These are phyloP conservation scores for Daldinia bambusicola DNA, from an alignment of 495 filamentous ascomycete genomes.

Conservation along the genomic window DNA sequence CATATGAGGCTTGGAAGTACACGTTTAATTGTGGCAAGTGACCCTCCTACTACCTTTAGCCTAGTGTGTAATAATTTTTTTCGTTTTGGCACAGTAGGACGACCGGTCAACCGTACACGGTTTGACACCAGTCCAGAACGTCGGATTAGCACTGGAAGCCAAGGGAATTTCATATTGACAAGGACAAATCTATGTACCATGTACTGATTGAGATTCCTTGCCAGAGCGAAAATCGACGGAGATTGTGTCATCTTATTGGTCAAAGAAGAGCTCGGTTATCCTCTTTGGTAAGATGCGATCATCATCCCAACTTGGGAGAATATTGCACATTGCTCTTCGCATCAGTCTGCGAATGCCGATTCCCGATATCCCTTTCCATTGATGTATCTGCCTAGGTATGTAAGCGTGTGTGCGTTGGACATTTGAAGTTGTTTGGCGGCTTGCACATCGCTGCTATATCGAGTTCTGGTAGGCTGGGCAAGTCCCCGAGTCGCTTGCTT, in stretches of 20 bases:
- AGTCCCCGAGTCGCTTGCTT: conserved; percentile 31
- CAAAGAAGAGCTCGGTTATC: conserved; percentile 12
- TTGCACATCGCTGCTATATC: conserved; percentile 41
- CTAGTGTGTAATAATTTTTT: too few species aligned
- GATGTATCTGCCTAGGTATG: too few species aligned
- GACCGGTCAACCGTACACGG: too few species aligned
- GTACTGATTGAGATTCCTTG: conserved; percentile 31
- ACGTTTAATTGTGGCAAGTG: too few species aligned
- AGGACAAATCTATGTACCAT: too few species aligned
- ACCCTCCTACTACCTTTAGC: too few species aligned
- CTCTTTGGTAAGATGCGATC: conserved; percentile 27
- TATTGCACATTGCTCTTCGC: not conserved
- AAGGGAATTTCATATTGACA: conserved; percentile 8
- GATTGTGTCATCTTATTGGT: conserved; percentile 14
- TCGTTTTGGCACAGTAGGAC: too few species aligned
- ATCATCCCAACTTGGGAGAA: conserved; percentile 1
- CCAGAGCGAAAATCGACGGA: not conserved
- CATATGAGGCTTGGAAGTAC: too few species aligned
- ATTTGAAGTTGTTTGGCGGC: conserved; percentile 13
- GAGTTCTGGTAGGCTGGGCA: conserved; percentile 40
- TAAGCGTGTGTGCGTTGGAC: not conserved
- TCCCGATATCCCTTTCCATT: conserved; percentile 12
- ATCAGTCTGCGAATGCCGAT: conserved; percentile 35
- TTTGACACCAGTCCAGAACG: conserved; percentile 28
- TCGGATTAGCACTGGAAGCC: conserved; percentile 16